A percentile compares a stretch with the other conserved stretches of the same genome.
Conservation (phyloP, 768 basidiomycete genomes). For the Hortiboletus flavorubellus region DNA sequence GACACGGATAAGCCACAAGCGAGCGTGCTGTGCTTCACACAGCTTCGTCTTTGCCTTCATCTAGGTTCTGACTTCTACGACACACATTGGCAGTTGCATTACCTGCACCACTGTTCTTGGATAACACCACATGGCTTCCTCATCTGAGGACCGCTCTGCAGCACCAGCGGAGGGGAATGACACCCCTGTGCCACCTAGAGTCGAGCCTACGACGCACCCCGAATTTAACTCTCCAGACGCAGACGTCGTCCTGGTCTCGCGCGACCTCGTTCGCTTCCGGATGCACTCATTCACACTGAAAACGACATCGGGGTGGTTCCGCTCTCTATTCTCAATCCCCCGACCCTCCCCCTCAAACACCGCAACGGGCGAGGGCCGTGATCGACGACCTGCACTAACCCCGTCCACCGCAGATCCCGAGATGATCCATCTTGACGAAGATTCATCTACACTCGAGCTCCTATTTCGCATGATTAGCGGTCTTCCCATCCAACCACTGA, state of each 20-base stretch:
- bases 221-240: slow-evolving; percentile 51
- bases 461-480: slow-evolving; percentile 63
- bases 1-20: neutral
- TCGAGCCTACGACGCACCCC: slow-evolving; percentile 38
- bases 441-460: slow-evolving; percentile 49
- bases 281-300: slow-evolving; percentile 60
- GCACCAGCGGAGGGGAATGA: neutral
- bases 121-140: slow-evolving; percentile 12
- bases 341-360: slow-evolving; percentile 24
- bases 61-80: neutral
- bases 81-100: neutral
- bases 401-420: slow-evolving; percentile 26
- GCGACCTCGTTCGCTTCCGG: slow-evolving; percentile 50
- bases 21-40: neutral
- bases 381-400: neutral
- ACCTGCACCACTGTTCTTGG: neutral
- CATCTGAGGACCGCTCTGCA: slow-evolving; percentile 7
- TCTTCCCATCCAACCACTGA: slow-evolving; percentile 46
- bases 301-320: slow-evolving; percentile 56
- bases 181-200: neutral
- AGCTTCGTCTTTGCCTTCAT: neutral
- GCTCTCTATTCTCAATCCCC: slow-evolving; percentile 58
- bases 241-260: slow-evolving; percentile 51
- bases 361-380: neutral
- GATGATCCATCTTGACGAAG: slow-evolving; percentile 55